These are phyloP conservation scores for Dissophora globulifera DNA, from an alignment of 192 early-diverging fungal species.

Conservation along the genomic window DNA sequence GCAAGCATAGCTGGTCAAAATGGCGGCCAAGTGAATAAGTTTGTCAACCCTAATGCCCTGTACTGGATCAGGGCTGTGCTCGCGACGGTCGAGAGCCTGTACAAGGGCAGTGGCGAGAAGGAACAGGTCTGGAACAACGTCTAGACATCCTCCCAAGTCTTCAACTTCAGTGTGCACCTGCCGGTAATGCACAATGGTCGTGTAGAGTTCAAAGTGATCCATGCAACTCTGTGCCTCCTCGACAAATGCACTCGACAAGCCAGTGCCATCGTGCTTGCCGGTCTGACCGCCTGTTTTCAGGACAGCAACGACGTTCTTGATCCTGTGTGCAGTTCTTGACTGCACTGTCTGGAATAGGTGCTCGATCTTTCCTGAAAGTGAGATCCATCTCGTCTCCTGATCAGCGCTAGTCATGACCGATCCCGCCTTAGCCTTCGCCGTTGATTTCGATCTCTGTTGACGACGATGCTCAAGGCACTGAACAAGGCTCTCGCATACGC, in stretches of 20 bases:
- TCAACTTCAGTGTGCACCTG: background rate
- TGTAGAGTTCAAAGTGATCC: constrained; percentile 38
- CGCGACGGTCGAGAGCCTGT: background rate
- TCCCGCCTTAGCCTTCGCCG: background rate
- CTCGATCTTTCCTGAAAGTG: background rate
- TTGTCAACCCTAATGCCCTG: background rate
- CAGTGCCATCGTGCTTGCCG: background rate
- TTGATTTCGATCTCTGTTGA: constrained; percentile 22
- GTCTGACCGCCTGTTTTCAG: background rate
- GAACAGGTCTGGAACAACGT: constrained; percentile 20
- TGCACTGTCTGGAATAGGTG: constrained; percentile 19
- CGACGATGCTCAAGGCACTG: constrained; percentile 17
- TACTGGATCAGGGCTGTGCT: too few species aligned
- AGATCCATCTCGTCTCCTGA: background rate
- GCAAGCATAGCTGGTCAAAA: constrained; percentile 42
- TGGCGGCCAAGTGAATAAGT: constrained; percentile 10
- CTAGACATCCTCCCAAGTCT: background rate
- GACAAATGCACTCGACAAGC: background rate
- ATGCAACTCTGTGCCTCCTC: constrained; percentile 23
- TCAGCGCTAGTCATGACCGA: background rate
- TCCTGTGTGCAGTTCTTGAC: background rate
- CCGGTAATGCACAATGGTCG: constrained; percentile 22
- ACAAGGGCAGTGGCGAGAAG: constrained; percentile 13
- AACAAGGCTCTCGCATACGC: constrained; percentile 20
- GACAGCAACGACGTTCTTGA: constrained; percentile 6